These are phyloP conservation scores for Globisporangium radiosum DNA, from an alignment of 352 stramenopile species.

Conservation along the genomic window DNA sequence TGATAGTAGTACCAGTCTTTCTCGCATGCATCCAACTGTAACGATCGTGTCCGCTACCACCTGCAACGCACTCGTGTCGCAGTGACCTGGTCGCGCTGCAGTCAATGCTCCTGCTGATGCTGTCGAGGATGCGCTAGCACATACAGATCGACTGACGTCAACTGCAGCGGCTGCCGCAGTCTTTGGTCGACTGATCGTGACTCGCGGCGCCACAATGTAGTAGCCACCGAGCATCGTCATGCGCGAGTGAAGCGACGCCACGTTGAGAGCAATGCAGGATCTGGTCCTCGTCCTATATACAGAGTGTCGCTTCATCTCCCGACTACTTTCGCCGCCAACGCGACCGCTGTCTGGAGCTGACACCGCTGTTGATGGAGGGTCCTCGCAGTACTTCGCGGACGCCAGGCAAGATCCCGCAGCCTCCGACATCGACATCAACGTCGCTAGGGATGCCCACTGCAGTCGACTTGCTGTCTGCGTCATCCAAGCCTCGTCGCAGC, in stretches of 20 bases:
- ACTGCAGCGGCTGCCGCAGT: constrained; percentile 10
- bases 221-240: too few species aligned
- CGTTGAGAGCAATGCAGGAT: background rate
- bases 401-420: constrained; percentile 10
- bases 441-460: background rate
- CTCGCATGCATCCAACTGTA: too few species aligned
- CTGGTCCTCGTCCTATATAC: too few species aligned
- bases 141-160: background rate
- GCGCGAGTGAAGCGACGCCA: background rate
- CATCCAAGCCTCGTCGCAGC: background rate
- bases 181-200: constrained; percentile 23
- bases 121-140: background rate
- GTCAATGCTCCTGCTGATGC: too few species aligned
- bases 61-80: too few species aligned
- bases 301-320: too few species aligned
- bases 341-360: too few species aligned
- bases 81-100: too few species aligned
- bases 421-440: constrained; percentile 11
- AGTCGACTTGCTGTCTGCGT: background rate
- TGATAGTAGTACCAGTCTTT: background rate
- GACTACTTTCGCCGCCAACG: too few species aligned
- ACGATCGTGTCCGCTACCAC: too few species aligned
- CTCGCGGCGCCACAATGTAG: constrained; percentile 4
- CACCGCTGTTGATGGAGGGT: background rate
- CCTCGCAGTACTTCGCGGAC: background rate